phyloP scores from a whole-genome alignment of 2,329 filamentous ascomycete genomes.

The Hymenoscyphus fructigenus region DNA sequence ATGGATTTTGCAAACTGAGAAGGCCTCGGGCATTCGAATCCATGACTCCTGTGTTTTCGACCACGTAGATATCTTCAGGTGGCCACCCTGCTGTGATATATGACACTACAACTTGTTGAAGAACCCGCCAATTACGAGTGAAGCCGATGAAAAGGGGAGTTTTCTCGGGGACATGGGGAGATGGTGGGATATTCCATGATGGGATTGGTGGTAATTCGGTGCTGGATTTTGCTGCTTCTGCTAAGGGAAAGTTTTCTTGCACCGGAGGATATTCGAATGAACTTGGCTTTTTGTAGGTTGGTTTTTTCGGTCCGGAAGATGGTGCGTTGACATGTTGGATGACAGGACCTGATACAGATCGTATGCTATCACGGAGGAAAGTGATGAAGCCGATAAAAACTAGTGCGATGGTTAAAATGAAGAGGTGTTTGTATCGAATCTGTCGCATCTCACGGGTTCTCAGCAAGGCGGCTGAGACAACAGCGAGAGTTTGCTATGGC shows the following conservation, averaged over 20 bases:
- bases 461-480: too few relatives aligned
- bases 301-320: neutral
- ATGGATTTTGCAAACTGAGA: slow-evolving; percentile 54
- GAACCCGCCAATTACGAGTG: slow-evolving; percentile 53
- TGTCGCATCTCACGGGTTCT: neutral
- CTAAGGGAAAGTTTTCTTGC: slow-evolving; percentile 31
- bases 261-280: slow-evolving; percentile 14
- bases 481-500: too few relatives aligned
- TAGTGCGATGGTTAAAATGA: neutral
- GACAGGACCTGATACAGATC: slow-evolving; percentile 7
- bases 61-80: slow-evolving; percentile 53
- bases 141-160: slow-evolving; percentile 60
- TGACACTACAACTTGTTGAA: slow-evolving; percentile 54
- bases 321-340: slow-evolving; percentile 12
- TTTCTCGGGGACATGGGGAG: slow-evolving; percentile 40
- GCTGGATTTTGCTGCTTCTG: slow-evolving; percentile 22
- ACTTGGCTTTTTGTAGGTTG: slow-evolving; percentile 11
- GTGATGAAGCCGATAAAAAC: neutral
- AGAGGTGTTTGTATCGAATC: neutral
- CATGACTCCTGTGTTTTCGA: slow-evolving; percentile 60
- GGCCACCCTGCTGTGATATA: slow-evolving; percentile 62
- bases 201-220: slow-evolving; percentile 43
- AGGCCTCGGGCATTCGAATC: slow-evolving; percentile 49
- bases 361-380: neutral
- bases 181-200: slow-evolving; percentile 45